Base-by-base conservation (phyloP, 2,329 filamentous ascomycete genomes). In the Aspergillus jensenii region DNA sequence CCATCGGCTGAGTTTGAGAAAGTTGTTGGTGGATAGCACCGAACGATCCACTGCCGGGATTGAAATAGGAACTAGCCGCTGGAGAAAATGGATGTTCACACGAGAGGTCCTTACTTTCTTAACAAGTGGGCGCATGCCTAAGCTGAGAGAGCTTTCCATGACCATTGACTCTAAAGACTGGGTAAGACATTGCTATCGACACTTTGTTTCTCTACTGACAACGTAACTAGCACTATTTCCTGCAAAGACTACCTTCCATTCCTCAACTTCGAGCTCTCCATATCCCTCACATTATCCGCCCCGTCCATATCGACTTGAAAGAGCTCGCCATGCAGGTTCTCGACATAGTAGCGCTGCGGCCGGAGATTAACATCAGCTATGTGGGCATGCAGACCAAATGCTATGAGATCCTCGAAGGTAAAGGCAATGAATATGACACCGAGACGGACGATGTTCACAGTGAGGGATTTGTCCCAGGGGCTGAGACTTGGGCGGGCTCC, bases 271-370 rank as follows among this genome's bases (percentile, higher is more conserved):
- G 87, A 19, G 88, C 87, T 9, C 76, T 92, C 3, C 88, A 91
- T 68, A 83, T 93, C 46, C 84, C 88, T 7, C 84, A 86, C 68
- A 85, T 91, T 55, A 81, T 83, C 25, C 84, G 88, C 52, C 84
- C 87, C 62, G 79, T 84, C 8, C 81, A 85, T 70, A 70, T 84
- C 68, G 86, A 90, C 53, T 82, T 86, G 1, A 83, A 84, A 60
- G 90, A 95, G 69, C 79, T 92, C 31, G 90, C 89, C 0, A 78
- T 90, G 61, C 89, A 93, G 68, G 84, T 93, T 47, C 82, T 92
- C 33, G 89, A 93, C 70, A 90, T 93, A 46, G 86, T 93, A 54
- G 87, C 88, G 12, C 79, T 95, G 15, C 83, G 89, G 4, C 88
- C 89, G 0, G 89, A 93, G 65, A 84, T 93, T 25, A 86, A 88